phyloP scores from a whole-genome alignment of 441 rosid genomes.

The Pelargonium myrrhifolium region DNA sequence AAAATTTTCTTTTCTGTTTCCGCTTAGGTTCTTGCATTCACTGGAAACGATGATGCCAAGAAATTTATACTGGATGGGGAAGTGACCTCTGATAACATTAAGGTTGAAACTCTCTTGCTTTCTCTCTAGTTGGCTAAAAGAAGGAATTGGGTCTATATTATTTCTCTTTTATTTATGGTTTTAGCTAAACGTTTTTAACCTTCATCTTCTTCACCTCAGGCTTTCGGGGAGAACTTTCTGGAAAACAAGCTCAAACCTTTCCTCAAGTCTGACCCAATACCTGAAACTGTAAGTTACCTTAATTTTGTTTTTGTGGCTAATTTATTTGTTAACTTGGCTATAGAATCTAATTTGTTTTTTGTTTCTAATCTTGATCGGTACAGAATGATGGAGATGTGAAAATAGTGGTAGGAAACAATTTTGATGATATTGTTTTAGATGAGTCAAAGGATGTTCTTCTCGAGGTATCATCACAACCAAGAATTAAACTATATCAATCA shows the following conservation, averaged over 20 bases:
- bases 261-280: conserved; percentile 69
- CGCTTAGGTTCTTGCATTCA: conserved; percentile 66
- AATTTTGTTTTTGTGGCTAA: not conserved
- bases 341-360: conserved; percentile 9
- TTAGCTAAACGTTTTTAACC: not conserved
- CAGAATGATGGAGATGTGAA: conserved; percentile 94
- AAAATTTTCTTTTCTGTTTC: conserved; percentile 11
- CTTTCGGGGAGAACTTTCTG: conserved; percentile 56
- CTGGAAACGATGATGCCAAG: conserved; percentile 62
- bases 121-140: not conserved
- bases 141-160: not conserved
- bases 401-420: conserved; percentile 82
- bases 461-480: conserved; percentile 46
- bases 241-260: conserved; percentile 72
- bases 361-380: conserved; percentile 15
- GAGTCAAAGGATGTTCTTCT: conserved; percentile 95
- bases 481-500: not conserved
- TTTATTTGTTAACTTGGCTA: not conserved
- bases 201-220: conserved; percentile 25
- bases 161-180: not conserved
- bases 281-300: conserved; percentile 35
- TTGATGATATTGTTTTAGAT: conserved; percentile 83
- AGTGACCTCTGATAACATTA: conserved; percentile 54
- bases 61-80: conserved; percentile 63
- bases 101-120: conserved; percentile 36